Evolutionary conservation across 2,329 filamentous ascomycete genomes (phyloP), one percentile per base, ranked within the genome.

Genomic region (Colletotrichum gigasporum): DNA sequence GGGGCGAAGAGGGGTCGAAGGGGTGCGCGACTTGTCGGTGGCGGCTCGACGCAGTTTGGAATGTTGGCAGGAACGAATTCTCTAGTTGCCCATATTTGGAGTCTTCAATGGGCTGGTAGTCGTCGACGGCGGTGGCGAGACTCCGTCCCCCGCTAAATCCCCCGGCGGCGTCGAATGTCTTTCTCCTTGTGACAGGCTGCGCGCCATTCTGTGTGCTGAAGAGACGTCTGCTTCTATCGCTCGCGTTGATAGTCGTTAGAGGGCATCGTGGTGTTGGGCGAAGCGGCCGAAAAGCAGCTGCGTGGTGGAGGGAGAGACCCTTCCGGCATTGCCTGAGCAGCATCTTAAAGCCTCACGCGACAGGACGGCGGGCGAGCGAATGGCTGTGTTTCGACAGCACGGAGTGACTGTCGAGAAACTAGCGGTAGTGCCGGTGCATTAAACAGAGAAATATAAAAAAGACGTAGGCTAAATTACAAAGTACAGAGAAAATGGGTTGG

Each of bases 1-100:
- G 71, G 1, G 83, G 76, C 0, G 75, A 69, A 1, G 79, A 70
- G 1, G 77, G 75, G 59, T 87, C 81, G 72, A 84, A 82, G 7
- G 75, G 62, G 54, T 73, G 74, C 20, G 3, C 18, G 11, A 12
- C 10, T 54, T 69, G 68, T 32, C 61, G 67, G 1, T 20, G 59
- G 24, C 11, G 28, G 30, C 30, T 53, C 26, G 65, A 39, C n/a
- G 9, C 26, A 18, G 62, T 35, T 3, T 44, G 44, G 37, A 56
- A 65, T 20, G 26, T 5, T 14, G 65, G 44, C 35, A 61, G 11
- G n/a, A 42, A 22, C 16, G 61, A 63, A 4, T 30, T 51, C 28
- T 54, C 30, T 2, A 66, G 45, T 3, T 28, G 45, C 3, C 34
- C 62, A 12, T 48, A 63, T 3, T 34, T 34, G 16, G 48, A 47